Evolutionary conservation across 352 stramenopile species (phyloP).

Genomic region (Globisporangium irregulare): DNA sequence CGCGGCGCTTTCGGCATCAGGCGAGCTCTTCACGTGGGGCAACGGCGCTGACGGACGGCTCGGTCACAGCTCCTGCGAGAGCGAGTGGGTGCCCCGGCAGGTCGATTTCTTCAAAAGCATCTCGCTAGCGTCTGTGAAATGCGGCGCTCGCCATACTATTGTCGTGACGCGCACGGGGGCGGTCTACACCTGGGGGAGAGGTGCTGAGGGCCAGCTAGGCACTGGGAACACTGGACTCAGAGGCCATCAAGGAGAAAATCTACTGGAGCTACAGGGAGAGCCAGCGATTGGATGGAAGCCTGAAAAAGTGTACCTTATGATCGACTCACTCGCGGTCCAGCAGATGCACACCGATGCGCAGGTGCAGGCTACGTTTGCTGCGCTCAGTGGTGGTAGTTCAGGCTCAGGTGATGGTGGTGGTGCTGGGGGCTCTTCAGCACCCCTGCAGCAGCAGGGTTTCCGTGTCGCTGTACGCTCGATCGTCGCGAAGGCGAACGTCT

Average conservation of each 20-base stretch:
- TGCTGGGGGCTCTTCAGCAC: not conserved
- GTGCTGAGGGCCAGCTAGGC: constrained; percentile 51
- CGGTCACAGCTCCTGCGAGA: constrained; percentile 40
- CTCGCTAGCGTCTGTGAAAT: constrained; percentile 27
- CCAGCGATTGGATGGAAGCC: not conserved
- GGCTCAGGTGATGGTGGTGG: not conserved
- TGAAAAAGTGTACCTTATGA: constrained; percentile 21
- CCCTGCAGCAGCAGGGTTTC: not conserved
- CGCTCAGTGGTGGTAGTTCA: not conserved
- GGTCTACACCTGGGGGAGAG: constrained; percentile 61
- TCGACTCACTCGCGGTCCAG: constrained; percentile 23
- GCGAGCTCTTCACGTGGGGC: constrained; percentile 69
- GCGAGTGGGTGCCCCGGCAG: constrained; percentile 58
- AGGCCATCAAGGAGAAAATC: no score
- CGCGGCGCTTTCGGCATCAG: constrained; percentile 38
- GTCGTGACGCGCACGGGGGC: constrained; percentile 39
- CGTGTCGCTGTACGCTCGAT: constrained; percentile 17
- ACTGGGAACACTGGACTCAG: not conserved
- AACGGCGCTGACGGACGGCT: constrained; percentile 57
- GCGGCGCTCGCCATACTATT: constrained; percentile 46
- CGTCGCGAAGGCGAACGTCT: constrained; percentile 27
- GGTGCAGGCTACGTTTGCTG: constrained; percentile 9
- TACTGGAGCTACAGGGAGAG: not conserved
- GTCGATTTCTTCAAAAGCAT: constrained; percentile 45
- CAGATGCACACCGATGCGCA: constrained; percentile 31